Conservation (phyloP, 1,284 basidiomycete genomes). For the Cryptococcus neoformans region DNA sequence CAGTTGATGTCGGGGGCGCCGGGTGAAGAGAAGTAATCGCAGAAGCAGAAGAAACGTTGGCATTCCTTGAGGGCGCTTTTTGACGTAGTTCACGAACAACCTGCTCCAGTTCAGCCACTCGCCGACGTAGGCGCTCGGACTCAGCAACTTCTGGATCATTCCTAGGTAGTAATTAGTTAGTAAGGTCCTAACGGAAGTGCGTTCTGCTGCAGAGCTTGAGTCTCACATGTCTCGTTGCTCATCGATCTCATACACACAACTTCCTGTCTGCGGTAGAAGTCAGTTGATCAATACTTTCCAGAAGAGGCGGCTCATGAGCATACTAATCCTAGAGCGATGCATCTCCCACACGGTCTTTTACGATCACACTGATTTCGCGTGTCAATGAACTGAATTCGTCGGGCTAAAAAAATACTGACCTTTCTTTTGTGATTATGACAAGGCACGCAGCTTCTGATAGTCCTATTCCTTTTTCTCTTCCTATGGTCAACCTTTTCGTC, state of each 20-base stretch:
- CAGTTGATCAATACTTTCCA: neutral
- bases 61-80: constrained; percentile 13
- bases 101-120: constrained; percentile 85
- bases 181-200: neutral
- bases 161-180: constrained; percentile 49
- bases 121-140: constrained; percentile 70
- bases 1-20: neutral
- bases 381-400: neutral
- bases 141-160: constrained; percentile 81
- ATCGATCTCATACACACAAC: constrained; percentile 88
- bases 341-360: constrained; percentile 69
- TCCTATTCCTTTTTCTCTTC: constrained; percentile 72
- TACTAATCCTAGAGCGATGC: constrained; percentile 60
- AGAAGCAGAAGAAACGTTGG: neutral
- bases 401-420: constrained; percentile 51
- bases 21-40: neutral
- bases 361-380: constrained; percentile 44
- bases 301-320: constrained; percentile 1
- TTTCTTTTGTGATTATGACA: constrained; percentile 91
- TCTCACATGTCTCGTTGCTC: constrained; percentile 72
- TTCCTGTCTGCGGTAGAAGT: constrained; percentile 61
- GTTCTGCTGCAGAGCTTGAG: neutral
- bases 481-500: constrained; percentile 54
- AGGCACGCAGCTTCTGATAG: constrained; percentile 81
- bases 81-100: constrained; percentile 67